Evolutionary conservation across 805 yeast genomes (phyloP).

Genomic region (Teunomyces lycoperdinae): DNA sequence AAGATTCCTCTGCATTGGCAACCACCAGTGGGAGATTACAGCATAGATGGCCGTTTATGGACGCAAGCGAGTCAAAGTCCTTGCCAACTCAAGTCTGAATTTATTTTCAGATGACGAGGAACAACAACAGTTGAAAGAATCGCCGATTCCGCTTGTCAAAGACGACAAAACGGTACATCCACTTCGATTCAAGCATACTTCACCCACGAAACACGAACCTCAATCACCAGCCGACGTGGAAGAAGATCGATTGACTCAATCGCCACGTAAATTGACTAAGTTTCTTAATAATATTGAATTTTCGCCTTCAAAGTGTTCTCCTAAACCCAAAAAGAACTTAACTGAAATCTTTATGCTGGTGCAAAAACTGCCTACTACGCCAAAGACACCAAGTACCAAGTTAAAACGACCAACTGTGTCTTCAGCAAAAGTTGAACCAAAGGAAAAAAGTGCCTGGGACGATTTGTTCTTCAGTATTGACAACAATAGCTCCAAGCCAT

Average conservation of each 20-base stretch:
- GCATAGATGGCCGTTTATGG: conserved; percentile 1
- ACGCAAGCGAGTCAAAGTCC: background rate
- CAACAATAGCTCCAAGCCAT: background rate
- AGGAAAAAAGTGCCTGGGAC: conserved; percentile 5
- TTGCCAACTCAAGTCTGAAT: background rate
- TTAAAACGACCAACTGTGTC: background rate
- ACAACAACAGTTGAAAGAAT: background rate
- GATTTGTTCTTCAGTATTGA: background rate
- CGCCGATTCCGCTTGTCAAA: background rate
- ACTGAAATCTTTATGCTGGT: background rate
- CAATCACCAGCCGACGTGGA: background rate
- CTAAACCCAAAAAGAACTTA: background rate
- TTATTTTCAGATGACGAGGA: background rate
- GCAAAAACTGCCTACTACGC: background rate
- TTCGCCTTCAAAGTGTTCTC: background rate
- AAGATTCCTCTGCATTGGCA: background rate
- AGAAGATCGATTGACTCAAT: conserved; percentile 5
- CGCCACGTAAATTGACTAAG: conserved; percentile 14
- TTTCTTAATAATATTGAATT: conserved; percentile 2
- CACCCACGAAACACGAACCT: background rate
- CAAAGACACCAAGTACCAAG: background rate
- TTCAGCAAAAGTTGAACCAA: conserved; percentile 3
- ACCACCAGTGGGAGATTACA: background rate
- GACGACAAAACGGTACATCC: background rate
- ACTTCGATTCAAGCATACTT: background rate